Evolutionary conservation across 208 protist genomes (phyloP), one percentile per base, ranked within the genome.

Genomic region (Leishmania turanica): DNA sequence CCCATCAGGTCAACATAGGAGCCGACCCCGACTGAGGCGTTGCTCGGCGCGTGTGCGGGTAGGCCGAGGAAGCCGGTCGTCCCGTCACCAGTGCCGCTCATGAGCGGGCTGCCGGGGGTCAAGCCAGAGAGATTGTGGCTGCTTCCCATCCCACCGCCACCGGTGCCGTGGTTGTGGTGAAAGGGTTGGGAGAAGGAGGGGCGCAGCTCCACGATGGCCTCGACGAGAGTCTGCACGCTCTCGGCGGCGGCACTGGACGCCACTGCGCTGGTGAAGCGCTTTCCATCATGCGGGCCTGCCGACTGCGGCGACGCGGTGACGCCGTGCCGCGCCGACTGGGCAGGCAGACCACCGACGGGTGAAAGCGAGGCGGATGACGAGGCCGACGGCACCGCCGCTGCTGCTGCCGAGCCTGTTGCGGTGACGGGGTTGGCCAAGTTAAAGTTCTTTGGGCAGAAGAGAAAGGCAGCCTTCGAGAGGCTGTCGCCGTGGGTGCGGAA

Each of bases 401-500:
- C 51, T 45, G 74, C 24, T 49, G 47, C 53, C 8, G 51, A 31
- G 27, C 56, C 37, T 42, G 74, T 65, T 17, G 47, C 51, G 3
- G 74, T 70, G 65, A 62, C 60, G 2, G 82, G 78, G 73, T 82
- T 86, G 34, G 73, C 62, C 19, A 93, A 77, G 72, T 86, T 87
- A 75, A 94, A 97, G 79, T 96, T 94, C 66, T 90, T 90, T 24
- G 94, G 92, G 58, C 81, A 92, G 78, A 93, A 97, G 21, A 97
- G 86, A 84, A 97, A 97, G 9, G 83, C 87, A 21, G 81, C 90
- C 77, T 88, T 89, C 21, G 91, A 91, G 54, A 95, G 76, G 45
- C 42, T 75, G 51, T 95, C 92, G 37, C 70, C 81, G 83, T 97
- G 94, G 0, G 85, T 86, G 49, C 94, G 94, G 69, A 97, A 97